These are phyloP conservation scores for Colletotrichum euphorbiae DNA, from an alignment of 2,329 filamentous ascomycete genomes.

Conservation along the genomic window DNA sequence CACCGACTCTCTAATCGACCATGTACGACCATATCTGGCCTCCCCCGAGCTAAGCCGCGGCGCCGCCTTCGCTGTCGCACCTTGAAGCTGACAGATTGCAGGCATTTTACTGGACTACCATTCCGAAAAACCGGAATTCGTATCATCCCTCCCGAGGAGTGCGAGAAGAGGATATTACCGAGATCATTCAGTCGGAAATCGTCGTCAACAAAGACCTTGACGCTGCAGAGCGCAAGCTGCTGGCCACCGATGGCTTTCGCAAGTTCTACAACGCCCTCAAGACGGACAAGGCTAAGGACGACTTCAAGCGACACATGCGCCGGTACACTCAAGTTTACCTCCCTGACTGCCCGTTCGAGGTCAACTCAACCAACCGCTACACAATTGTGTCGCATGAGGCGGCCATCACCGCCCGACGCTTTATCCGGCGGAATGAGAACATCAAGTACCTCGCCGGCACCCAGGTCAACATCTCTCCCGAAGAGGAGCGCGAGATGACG, in stretches of 20 bases:
- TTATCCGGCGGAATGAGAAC: conserved; percentile 83
- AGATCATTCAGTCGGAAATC: conserved; percentile 73
- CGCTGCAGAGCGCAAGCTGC: conserved; percentile 77
- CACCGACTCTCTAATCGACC: conserved; percentile 94
- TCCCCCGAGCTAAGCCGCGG: neutral
- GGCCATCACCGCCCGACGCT: conserved; percentile 82
- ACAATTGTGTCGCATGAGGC: conserved; percentile 92
- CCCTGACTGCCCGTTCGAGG: conserved; percentile 94
- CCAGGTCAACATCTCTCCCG: conserved; percentile 89
- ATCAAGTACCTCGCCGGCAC: conserved; percentile 94
- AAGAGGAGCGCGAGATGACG: conserved; percentile 88
- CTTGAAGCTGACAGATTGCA: conserved; percentile 52
- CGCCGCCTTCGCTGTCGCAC: conserved; percentile 33
- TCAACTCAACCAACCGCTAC: conserved; percentile 91
- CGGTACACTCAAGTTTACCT: conserved; percentile 95
- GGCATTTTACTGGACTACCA: conserved; percentile 96
- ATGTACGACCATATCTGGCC: conserved; percentile 70
- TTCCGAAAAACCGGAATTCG: conserved; percentile 91
- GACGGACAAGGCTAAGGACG: conserved; percentile 81
- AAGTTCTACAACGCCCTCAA: conserved; percentile 77
- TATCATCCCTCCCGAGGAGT: conserved; percentile 88
- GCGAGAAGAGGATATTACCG: conserved; percentile 70
- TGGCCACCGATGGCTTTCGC: conserved; percentile 78
- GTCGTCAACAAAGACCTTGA: conserved; percentile 79
- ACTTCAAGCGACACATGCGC: conserved; percentile 86